phyloP scores from a whole-genome alignment of 2,329 filamentous ascomycete species.

The Bipolaris zeicola region DNA sequence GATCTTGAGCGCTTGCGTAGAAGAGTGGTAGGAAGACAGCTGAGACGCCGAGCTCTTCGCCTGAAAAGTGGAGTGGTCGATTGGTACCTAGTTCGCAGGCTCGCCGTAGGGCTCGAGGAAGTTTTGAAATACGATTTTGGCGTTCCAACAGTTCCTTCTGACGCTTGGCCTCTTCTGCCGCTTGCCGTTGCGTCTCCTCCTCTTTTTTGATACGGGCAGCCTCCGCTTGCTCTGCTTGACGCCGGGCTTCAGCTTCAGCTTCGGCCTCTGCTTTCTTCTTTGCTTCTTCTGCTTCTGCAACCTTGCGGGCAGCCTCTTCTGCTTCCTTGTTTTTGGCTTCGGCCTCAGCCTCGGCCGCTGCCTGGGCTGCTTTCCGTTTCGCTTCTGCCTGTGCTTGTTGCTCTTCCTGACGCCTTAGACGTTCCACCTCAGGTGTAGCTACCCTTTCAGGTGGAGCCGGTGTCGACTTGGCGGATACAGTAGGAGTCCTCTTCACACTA shows the following conservation, averaged over 20 bases:
- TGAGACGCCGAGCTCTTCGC: conserved; percentile 47
- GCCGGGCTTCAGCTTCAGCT: conserved; percentile 31
- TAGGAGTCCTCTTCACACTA: conserved; percentile 42
- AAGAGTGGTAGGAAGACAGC: conserved; percentile 48
- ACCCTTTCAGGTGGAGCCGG: conserved; percentile 43
- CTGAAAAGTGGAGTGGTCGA: conserved; percentile 47
- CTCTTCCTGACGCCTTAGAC: conserved; percentile 44
- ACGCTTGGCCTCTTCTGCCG: conserved; percentile 37
- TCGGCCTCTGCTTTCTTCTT: conserved; percentile 37
- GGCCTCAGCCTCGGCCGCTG: conserved; percentile 31
- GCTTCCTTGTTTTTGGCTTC: conserved; percentile 36
- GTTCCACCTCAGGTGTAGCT: conserved; percentile 41
- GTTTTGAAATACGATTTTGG: conserved; percentile 42
- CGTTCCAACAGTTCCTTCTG: conserved; percentile 41
- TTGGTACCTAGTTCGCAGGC: conserved; percentile 47
- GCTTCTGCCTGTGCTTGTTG: conserved; percentile 37
- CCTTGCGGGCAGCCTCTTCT: conserved; percentile 36
- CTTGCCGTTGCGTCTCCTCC: conserved; percentile 36
- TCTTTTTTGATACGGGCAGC: conserved; percentile 40
- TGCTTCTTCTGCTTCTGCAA: conserved; percentile 39
- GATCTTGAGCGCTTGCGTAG: conserved; percentile 41
- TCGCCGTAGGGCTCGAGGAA: conserved; percentile 44
- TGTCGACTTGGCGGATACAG: conserved; percentile 43
- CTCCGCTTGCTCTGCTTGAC: conserved; percentile 41
- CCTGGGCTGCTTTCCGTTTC: conserved; percentile 30